Evolutionary conservation across 257 asterid species (phyloP).

Genomic region (Perilla frutescens): DNA sequence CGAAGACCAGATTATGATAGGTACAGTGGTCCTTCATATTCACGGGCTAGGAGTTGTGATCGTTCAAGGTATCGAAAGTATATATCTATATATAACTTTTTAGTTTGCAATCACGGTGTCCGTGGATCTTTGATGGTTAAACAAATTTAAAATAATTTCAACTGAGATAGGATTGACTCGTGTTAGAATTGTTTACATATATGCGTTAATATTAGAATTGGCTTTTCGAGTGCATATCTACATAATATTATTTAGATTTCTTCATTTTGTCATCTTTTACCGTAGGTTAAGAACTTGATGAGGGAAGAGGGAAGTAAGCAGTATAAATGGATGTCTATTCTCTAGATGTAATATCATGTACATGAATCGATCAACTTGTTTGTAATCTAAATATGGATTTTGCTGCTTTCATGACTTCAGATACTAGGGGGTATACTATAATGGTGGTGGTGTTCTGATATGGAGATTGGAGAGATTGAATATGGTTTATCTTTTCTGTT

Average conservation of each 20-base stretch:
- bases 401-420: neutral
- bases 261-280: neutral
- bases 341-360: too few species aligned
- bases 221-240: neutral
- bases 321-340: neutral
- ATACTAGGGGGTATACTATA: neutral
- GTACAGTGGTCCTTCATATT: conserved; percentile 40
- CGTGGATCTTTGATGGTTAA: neutral
- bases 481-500: too few species aligned
- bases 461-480: too few species aligned
- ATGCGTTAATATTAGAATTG: too few species aligned
- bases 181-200: neutral
- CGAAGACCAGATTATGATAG: conserved; percentile 62
- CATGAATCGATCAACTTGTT: too few species aligned
- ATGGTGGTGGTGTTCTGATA: too few species aligned
- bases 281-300: conserved; percentile 44
- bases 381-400: too few species aligned
- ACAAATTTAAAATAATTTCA: neutral
- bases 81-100: neutral
- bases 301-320: neutral
- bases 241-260: neutral
- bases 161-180: neutral
- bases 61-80: conserved; percentile 65
- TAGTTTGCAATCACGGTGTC: neutral
- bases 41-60: conserved; percentile 60